Evolutionary conservation across 2,329 filamentous ascomycete genomes (phyloP).

Genomic region (Ciborinia camelliae): DNA sequence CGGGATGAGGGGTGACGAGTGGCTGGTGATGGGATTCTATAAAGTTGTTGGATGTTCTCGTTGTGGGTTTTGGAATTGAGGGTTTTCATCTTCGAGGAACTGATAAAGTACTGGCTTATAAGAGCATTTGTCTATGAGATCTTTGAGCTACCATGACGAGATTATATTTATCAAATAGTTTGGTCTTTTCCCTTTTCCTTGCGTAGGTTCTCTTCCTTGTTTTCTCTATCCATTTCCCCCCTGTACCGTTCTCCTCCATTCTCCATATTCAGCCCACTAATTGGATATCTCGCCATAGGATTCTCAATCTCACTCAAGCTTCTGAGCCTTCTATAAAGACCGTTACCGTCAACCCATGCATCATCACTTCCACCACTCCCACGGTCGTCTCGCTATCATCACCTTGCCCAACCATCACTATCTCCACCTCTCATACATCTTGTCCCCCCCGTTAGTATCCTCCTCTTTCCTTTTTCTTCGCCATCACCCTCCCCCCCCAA

Average conservation of each 20-base stretch:
- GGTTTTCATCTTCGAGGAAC: not conserved
- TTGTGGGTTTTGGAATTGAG: not conserved
- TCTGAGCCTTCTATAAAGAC: not conserved
- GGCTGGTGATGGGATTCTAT: too few species aligned
- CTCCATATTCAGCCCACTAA: not conserved
- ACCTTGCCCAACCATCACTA: conserved; percentile 32
- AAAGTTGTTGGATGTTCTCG: not conserved
- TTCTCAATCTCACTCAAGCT: not conserved
- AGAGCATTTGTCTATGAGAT: not conserved
- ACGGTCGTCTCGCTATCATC: not conserved
- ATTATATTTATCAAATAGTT: not conserved
- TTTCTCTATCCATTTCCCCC: not conserved
- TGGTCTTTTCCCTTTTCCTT: not conserved
- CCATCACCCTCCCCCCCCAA: conserved; percentile 21
- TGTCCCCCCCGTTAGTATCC: conserved; percentile 20
- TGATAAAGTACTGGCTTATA: not conserved
- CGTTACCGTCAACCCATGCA: conserved; percentile 7
- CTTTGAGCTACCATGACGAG: not conserved
- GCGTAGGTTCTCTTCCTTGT: not conserved
- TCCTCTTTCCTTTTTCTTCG: too few species aligned
- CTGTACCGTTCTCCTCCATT: not conserved
- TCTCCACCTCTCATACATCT: conserved; percentile 18
- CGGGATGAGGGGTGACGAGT: not conserved
- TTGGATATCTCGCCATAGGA: not conserved
- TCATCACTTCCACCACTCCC: not conserved